These are phyloP conservation scores for Aegilops longissima DNA, from an alignment of 176 grass and related monocot genomes.

Conservation along the genomic window DNA sequence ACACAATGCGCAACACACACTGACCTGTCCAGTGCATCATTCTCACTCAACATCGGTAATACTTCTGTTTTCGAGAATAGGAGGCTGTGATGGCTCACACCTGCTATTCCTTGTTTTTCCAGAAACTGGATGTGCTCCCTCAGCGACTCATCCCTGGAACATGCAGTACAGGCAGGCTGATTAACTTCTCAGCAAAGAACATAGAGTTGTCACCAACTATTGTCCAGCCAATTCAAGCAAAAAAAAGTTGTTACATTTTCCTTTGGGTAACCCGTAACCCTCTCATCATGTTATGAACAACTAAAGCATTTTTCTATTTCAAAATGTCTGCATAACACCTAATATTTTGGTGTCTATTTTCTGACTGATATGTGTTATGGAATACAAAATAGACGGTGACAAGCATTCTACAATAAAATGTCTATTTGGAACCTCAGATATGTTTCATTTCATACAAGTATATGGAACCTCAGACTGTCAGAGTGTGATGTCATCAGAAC, in stretches of 20 bases:
- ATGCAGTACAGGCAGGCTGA: not conserved
- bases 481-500: not conserved
- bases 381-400: not conserved
- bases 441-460: no score
- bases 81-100: constrained; percentile 90
- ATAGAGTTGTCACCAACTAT: not conserved
- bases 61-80: constrained; percentile 60
- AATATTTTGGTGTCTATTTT: not conserved
- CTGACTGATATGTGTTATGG: not conserved
- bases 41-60: constrained; percentile 40
- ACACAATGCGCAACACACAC: not conserved
- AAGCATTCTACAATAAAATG: no score
- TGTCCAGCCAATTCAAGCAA: not conserved
- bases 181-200: not conserved
- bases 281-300: not conserved
- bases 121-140: constrained; percentile 9
- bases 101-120: constrained; percentile 75
- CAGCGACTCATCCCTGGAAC: not conserved
- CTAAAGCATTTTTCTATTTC: not conserved
- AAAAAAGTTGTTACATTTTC: not conserved
- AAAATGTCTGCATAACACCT: not conserved
- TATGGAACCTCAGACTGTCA: not conserved
- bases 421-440: no score
- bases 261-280: not conserved
- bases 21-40: constrained; percentile 48